These are phyloP conservation scores for Cryptosporidium baileyi DNA, from an alignment of 169 alveolate genomes.

Conservation along the genomic window DNA sequence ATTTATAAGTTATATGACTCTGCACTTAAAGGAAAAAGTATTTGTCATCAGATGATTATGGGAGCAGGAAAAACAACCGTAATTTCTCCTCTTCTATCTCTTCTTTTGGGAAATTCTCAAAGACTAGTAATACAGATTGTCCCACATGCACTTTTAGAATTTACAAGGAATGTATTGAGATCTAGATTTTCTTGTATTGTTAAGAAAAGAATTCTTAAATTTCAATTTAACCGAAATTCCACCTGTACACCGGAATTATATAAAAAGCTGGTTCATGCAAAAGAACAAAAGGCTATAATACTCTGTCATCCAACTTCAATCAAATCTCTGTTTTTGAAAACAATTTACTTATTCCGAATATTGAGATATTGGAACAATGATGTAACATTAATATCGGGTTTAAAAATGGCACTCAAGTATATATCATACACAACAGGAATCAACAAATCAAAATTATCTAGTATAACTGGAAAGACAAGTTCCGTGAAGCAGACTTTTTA, in stretches of 20 bases:
- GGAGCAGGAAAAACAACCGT: constrained; percentile 94
- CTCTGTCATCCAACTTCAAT: constrained; percentile 88
- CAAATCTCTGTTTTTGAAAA: constrained; percentile 86
- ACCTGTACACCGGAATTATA: constrained; percentile 82
- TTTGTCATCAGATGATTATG: constrained; percentile 93
- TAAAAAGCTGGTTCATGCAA: constrained; percentile 83
- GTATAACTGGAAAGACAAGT: not conserved
- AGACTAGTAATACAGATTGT: constrained; percentile 78
- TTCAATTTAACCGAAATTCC: constrained; percentile 81
- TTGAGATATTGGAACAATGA: constrained; percentile 56
- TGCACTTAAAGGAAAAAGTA: constrained; percentile 79
- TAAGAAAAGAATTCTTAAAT: constrained; percentile 81
- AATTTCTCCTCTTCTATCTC: constrained; percentile 81
- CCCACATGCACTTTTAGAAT: constrained; percentile 86
- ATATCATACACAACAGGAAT: constrained; percentile 7
- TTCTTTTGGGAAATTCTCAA: constrained; percentile 82
- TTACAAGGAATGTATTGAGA: constrained; percentile 84
- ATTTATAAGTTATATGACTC: constrained; percentile 78
- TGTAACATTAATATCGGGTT: constrained; percentile 2
- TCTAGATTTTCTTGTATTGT: constrained; percentile 86
- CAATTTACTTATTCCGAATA: constrained; percentile 78
- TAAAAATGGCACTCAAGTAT: constrained; percentile 37
- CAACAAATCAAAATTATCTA: not conserved
- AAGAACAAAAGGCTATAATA: constrained; percentile 83
- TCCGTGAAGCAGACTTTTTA: constrained; percentile 1